Percentiles rank a stretch among this genome's conserved stretches.
Evolutionary conservation across 768 basidiomycete species (phyloP).

Genomic region (Serendipita sp.): DNA sequence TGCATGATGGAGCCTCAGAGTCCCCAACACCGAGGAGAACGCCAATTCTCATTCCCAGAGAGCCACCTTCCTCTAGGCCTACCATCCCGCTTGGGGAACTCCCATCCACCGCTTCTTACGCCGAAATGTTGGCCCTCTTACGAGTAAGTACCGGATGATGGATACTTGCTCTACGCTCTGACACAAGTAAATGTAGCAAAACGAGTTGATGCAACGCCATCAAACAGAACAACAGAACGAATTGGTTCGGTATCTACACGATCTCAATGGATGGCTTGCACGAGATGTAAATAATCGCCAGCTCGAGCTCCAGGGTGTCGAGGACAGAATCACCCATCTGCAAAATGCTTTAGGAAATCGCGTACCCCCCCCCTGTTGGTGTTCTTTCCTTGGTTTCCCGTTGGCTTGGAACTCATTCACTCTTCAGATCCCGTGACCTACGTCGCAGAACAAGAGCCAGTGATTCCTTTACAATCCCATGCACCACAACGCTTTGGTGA

Average conservation of each 20-base stretch:
- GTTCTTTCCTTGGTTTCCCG: not conserved
- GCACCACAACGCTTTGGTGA: no score
- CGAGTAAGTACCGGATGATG: slow-evolving; percentile 11
- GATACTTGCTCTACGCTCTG: slow-evolving; percentile 3
- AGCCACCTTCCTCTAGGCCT: not conserved
- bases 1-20: not conserved
- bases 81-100: not conserved
- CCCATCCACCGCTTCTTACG: slow-evolving; percentile 31
- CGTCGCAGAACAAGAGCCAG: slow-evolving; percentile 12
- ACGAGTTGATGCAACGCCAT: slow-evolving; percentile 43
- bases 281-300: slow-evolving; percentile 69
- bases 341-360: slow-evolving; percentile 28
- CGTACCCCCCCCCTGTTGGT: slow-evolving; percentile 25
- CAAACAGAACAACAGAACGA: slow-evolving; percentile 13
- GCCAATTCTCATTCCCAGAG: not conserved
- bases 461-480: slow-evolving; percentile 14
- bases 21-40: not conserved
- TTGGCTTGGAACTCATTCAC: not conserved
- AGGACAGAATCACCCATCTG: slow-evolving; percentile 41
- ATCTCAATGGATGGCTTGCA: slow-evolving; percentile 63
- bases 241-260: slow-evolving; percentile 44
- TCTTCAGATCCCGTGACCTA: slow-evolving; percentile 5
- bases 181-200: slow-evolving; percentile 36
- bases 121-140: slow-evolving; percentile 48
- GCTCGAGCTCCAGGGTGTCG: slow-evolving; percentile 49